Conservation (phyloP, 176 grass and related monocot genomes). For the Tillandsia leiboldiana region DNA sequence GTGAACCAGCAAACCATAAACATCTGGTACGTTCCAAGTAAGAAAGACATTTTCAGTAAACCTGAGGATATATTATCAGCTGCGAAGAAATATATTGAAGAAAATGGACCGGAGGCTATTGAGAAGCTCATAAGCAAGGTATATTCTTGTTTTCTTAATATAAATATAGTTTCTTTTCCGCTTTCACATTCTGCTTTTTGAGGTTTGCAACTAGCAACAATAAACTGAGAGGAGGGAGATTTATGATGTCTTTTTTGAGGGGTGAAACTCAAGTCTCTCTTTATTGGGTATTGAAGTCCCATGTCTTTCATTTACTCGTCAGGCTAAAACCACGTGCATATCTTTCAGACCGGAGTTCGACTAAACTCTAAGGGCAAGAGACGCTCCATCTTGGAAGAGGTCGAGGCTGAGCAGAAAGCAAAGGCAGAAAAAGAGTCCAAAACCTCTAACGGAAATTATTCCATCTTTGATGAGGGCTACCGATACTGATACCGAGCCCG, state of each 20-base stretch:
- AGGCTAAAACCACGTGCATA: not conserved
- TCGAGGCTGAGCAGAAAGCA: slow-evolving; percentile 36
- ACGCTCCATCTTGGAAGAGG: slow-evolving; percentile 58
- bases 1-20: slow-evolving; percentile 79
- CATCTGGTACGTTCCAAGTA: slow-evolving; percentile 56
- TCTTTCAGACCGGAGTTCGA: slow-evolving; percentile 48
- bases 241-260: not conserved
- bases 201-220: not conserved
- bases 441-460: slow-evolving; percentile 44
- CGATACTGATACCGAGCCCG: slow-evolving; percentile 20
- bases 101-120: slow-evolving; percentile 83
- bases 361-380: slow-evolving; percentile 38
- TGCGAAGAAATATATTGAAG: slow-evolving; percentile 84
- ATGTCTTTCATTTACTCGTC: not conserved
- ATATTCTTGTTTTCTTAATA: slow-evolving; percentile 5
- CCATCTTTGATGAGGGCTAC: slow-evolving; percentile 55
- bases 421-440: slow-evolving; percentile 59
- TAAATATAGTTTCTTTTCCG: not conserved
- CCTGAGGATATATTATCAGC: slow-evolving; percentile 77
- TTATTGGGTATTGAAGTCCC: not conserved
- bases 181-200: not conserved
- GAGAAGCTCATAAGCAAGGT: slow-evolving; percentile 92
- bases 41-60: slow-evolving; percentile 41
- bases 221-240: not conserved
- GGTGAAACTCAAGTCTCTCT: not conserved